Conservation (phyloP, 1,284 basidiomycete genomes). For the Cerioporus squamosus region DNA sequence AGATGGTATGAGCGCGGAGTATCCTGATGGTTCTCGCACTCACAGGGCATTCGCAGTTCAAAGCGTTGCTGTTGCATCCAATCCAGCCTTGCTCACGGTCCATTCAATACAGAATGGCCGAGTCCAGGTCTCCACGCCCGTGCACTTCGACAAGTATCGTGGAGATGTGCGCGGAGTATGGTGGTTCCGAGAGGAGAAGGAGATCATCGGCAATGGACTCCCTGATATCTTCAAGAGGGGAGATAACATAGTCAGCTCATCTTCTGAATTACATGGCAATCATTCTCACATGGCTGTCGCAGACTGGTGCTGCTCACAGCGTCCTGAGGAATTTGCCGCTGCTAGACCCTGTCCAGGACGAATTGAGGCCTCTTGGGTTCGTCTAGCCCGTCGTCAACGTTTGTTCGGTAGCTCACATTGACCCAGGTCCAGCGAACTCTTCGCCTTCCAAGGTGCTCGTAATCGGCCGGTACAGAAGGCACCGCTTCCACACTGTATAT, state of each 20-base stretch:
- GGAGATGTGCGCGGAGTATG: conserved; percentile 56
- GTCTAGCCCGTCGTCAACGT: conserved; percentile 17
- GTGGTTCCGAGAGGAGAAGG: conserved; percentile 68
- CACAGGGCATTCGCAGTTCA: conserved; percentile 51
- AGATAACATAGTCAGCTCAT: conserved; percentile 58
- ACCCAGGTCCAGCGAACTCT: conserved; percentile 70
- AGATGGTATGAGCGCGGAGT: conserved; percentile 56
- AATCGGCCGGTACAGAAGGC: conserved; percentile 48
- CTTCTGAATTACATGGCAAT: not conserved
- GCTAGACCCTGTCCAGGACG: conserved; percentile 69
- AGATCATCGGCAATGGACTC: conserved; percentile 46
- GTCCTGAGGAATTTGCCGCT: conserved; percentile 70
- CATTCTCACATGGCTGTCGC: conserved; percentile 5
- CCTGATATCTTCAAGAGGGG: conserved; percentile 79
- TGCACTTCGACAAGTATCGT: not conserved
- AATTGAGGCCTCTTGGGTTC: conserved; percentile 65
- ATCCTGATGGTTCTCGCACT: not conserved
- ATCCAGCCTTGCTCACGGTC: conserved; percentile 67
- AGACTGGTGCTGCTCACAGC: conserved; percentile 80
- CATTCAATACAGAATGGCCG: conserved; percentile 79
- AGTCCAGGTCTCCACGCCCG: conserved; percentile 13
- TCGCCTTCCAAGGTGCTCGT: conserved; percentile 74
- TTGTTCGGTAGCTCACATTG: conserved; percentile 1
- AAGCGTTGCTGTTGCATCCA: conserved; percentile 71
- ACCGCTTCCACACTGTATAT: conserved; percentile 58